Evolutionary conservation across 1,284 basidiomycete species (phyloP).

Genomic region (Schizopora paradoxa): DNA sequence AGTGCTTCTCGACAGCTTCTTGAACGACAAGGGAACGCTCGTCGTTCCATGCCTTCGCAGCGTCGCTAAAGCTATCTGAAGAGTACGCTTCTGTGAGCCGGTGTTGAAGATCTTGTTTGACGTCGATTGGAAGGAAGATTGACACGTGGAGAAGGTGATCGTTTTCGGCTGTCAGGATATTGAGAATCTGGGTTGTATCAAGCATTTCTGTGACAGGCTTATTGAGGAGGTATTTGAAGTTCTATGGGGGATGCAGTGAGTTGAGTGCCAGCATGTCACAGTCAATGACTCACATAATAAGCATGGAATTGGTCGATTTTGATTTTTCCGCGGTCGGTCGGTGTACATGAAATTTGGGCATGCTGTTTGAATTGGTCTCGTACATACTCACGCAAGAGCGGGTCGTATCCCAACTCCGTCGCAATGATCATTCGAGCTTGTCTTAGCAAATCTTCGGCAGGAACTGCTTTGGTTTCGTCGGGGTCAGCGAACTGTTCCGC

Average conservation of each 20-base stretch:
- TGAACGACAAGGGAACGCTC: conserved; percentile 77
- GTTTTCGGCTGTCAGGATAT: conserved; percentile 88
- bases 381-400: conserved; percentile 77
- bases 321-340: conserved; percentile 86
- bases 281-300: conserved; percentile 67
- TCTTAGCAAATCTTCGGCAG: conserved; percentile 60
- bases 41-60: conserved; percentile 90
- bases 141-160: conserved; percentile 81
- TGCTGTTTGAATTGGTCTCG: conserved; percentile 74
- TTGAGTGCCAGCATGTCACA: not conserved
- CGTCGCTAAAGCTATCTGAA: conserved; percentile 83
- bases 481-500: conserved; percentile 77
- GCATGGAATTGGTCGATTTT: conserved; percentile 90
- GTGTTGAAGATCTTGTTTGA: conserved; percentile 62
- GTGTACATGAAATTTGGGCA: conserved; percentile 78
- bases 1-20: conserved; percentile 72
- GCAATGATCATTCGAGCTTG: conserved; percentile 83
- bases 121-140: conserved; percentile 63
- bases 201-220: conserved; percentile 78
- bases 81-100: conserved; percentile 78
- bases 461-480: conserved; percentile 49
- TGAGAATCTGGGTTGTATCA: conserved; percentile 77
- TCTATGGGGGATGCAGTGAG: conserved; percentile 40
- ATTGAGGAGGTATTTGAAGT: conserved; percentile 90
- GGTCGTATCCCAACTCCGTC: conserved; percentile 92